Conservation (phyloP, 306 rosid species). For the Leucaena leucocephala region DNA sequence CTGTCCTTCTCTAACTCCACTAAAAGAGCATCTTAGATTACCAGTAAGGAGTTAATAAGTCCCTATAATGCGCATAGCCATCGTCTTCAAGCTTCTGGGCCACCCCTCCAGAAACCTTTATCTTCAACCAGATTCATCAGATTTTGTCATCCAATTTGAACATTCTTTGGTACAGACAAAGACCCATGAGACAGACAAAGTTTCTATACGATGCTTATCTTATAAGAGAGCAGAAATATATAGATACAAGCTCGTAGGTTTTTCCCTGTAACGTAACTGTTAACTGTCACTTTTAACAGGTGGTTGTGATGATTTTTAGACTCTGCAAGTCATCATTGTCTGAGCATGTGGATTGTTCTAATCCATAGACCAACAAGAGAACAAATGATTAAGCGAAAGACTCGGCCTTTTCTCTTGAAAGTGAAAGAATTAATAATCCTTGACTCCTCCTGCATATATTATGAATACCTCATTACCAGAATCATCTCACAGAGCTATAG, state of each 20-base stretch:
- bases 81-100: background rate
- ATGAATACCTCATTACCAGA: conserved; percentile 32
- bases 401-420: conserved; percentile 33
- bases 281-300: conserved; percentile 68
- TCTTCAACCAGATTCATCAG: conserved; percentile 38
- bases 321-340: conserved; percentile 42
- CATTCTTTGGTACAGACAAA: conserved; percentile 21
- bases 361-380: conserved; percentile 42
- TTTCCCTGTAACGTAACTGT: conserved; percentile 43
- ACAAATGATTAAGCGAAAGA: conserved; percentile 62
- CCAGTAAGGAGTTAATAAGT: conserved; percentile 67
- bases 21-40: conserved; percentile 67
- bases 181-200: background rate
- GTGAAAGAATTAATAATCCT: conserved; percentile 30
- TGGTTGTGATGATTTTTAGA: conserved; percentile 41
- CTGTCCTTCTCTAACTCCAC: conserved; percentile 80
- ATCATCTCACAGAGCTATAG: conserved; percentile 34
- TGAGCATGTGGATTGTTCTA: conserved; percentile 38
- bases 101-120: background rate
- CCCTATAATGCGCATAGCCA: conserved; percentile 60
- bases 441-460: conserved; percentile 43
- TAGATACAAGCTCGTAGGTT: conserved; percentile 32
- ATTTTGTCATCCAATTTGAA: conserved; percentile 36
- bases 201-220: background rate
- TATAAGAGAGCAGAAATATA: background rate